Base-by-base conservation (phyloP, 2,329 filamentous ascomycete genomes). In the Xylariaceae sp. region DNA sequence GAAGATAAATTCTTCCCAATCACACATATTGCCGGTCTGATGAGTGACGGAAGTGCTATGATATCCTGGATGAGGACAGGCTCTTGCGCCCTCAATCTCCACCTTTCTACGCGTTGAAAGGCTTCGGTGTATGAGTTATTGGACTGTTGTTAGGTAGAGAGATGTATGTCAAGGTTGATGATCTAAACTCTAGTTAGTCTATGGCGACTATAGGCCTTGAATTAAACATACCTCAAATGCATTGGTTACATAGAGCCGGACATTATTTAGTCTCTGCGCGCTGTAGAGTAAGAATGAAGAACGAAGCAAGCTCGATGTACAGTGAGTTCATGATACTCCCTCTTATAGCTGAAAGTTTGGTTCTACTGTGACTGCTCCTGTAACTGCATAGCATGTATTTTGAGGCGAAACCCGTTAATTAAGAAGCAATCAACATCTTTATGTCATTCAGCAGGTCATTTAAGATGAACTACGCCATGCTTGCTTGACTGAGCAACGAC, bases 1-100 rank as follows among this genome's bases (percentile, higher is more conserved):
- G 68, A 87, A 91, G 55, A 82, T 70, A 61, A 88, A 87, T 58
- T 86, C 82, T 67, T 92, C 87, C 70, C 77, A 91, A 67, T 87
- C 82, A 63, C 86, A 90, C 87, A 90, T 89, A 30, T 62, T 74
- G 63, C 27, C 9, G 18, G 10, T 50, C 11, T 35, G 20, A 11
- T 37, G 36, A 7, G 8, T 45, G 15, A 33, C 9, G 10, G 18
- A 9, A 6, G 10, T 33, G 16, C 44, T n/a, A n/a, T n/a, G n/a
- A n/a, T n/a, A n/a, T n/a, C n/a, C n/a, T n/a, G n/a, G n/a, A n/a
- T n/a, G 3, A 24, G 9, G 18, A 26, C 24, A 7, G 6, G 10
- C 8, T 43, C 16, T 27, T 21, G 4, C 6, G 15, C 40, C 18
- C 37, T 37, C 10, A 7, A 26, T 10, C 9, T 18, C 9, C 15